Evolutionary conservation across 2,329 filamentous ascomycete genomes (phyloP).

Genomic region (Botrytis paeoniae): DNA sequence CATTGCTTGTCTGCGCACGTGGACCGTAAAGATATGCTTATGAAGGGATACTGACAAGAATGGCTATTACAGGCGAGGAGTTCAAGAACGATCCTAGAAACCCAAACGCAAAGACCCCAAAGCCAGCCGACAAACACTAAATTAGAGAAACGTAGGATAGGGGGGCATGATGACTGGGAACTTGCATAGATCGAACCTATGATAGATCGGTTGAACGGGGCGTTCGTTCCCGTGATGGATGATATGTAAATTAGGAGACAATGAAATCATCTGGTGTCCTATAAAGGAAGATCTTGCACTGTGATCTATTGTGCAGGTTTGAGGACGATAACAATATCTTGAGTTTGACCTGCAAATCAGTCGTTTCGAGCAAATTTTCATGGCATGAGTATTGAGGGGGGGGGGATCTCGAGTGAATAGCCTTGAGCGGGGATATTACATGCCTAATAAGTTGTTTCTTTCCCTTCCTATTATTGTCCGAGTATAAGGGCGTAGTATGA

Average conservation of each 20-base stretch:
- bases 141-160: background rate
- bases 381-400: background rate
- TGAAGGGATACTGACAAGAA: slow-evolving; percentile 23
- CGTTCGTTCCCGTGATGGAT: background rate
- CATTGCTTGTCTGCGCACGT: slow-evolving; percentile 28
- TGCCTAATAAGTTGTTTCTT: background rate
- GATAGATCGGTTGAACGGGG: slow-evolving; percentile 2
- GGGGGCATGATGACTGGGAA: background rate
- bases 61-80: slow-evolving; percentile 66
- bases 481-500: background rate
- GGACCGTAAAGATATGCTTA: background rate
- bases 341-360: no score
- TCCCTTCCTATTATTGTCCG: background rate
- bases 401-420: background rate
- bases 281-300: background rate
- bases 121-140: slow-evolving; percentile 37
- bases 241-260: slow-evolving; percentile 17
- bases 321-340: background rate
- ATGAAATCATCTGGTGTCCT: slow-evolving; percentile 4
- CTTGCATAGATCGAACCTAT: slow-evolving; percentile 13
- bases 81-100: slow-evolving; percentile 98
- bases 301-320: background rate
- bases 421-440: background rate
- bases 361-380: background rate
- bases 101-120: slow-evolving; percentile 49